Base-by-base conservation (phyloP, 371 early-diverging fungal genomes). In the Sporodiniella umbellata region DNA sequence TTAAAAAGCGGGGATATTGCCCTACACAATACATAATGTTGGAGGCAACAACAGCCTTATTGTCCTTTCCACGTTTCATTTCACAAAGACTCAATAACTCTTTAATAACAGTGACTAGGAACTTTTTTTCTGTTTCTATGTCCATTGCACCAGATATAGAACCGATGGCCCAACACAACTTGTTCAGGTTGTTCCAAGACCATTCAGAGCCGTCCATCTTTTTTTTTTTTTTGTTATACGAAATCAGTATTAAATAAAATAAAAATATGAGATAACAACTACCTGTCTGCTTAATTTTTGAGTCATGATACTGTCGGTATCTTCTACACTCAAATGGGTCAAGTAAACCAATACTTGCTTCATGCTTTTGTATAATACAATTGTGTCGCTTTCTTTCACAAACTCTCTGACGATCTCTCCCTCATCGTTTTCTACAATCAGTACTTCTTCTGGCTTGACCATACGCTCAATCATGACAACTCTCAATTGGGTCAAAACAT, bases 21-120 rank as follows among this genome's bases (percentile, higher is more conserved):
- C 99, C 99, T 15, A 99, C 98, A 51, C 99, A 90, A 69, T 99
- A 99, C 99, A 99, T 99, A 55, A 99, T 99, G 75, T 99, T 99
- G 33, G 98, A 94, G 0, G 99, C 99, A 14, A 99, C 95, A 11
- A 99, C 96, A 5, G 99, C 99, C 79, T 99, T 99, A 80, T 99
- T 98, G 57, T 96, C 98, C 75, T 98, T 99, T 53, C 95, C 95
- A 18, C 90, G 79, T 65, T 93, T 95, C 79, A 89, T 82, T 60
- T 99, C 99, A 70, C 93, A 92, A 15, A 99, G 70, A 38, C 85
- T 84, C 30, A 99, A 79, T 23, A 99, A 74, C 51, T 96, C 95
- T 75, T 98, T 99, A 75, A 99, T 95, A 42, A 98, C 95, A 17
- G 84, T 86, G 8, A 99, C 97, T 65, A 99, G 80, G 80, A 99